These are phyloP conservation scores for Trypanosoma boissoni DNA, from an alignment of 208 protist species.

Conservation along the genomic window DNA sequence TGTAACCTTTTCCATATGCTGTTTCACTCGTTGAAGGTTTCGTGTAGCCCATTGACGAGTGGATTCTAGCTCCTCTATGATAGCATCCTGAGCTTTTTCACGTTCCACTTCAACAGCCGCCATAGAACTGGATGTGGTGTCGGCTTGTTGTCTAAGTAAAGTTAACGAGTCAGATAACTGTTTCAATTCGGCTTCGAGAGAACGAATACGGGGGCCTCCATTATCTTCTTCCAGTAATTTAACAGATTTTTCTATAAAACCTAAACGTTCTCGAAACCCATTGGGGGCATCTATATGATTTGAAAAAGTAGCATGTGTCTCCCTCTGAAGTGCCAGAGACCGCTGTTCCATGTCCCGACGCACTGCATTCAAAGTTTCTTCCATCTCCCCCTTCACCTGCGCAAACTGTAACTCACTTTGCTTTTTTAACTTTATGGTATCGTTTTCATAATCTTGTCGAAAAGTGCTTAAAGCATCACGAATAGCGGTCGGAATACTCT, in stretches of 20 bases:
- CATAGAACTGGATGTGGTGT: background rate
- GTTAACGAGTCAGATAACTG: constrained; percentile 3
- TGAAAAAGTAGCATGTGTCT: background rate
- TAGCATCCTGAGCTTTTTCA: background rate
- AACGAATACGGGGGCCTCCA: constrained; percentile 1
- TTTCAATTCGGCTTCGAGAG: constrained; percentile 10
- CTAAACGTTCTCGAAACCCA: constrained; percentile 10
- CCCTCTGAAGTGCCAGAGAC: background rate
- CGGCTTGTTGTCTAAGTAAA: constrained; percentile 18
- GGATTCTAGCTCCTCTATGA: constrained; percentile 40
- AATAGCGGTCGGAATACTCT: constrained; percentile 1
- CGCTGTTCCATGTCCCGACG: constrained; percentile 21
- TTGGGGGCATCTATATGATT: constrained; percentile 4
- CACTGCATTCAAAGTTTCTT: constrained; percentile 21
- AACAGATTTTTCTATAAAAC: constrained; percentile 13
- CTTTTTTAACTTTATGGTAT: constrained; percentile 1
- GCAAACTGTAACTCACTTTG: constrained; percentile 22
- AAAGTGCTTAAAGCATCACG: constrained; percentile 10
- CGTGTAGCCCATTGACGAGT: constrained; percentile 64
- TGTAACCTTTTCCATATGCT: constrained; percentile 56
- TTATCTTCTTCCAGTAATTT: constrained; percentile 23
- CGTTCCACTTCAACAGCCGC: background rate
- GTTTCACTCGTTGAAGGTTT: constrained; percentile 78
- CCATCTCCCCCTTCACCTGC: constrained; percentile 21
- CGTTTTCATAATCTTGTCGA: constrained; percentile 5